Evolutionary conservation across 2,329 filamentous ascomycete genomes (phyloP).

Genomic region (Stagonosporopsis chrysanthemi): DNA sequence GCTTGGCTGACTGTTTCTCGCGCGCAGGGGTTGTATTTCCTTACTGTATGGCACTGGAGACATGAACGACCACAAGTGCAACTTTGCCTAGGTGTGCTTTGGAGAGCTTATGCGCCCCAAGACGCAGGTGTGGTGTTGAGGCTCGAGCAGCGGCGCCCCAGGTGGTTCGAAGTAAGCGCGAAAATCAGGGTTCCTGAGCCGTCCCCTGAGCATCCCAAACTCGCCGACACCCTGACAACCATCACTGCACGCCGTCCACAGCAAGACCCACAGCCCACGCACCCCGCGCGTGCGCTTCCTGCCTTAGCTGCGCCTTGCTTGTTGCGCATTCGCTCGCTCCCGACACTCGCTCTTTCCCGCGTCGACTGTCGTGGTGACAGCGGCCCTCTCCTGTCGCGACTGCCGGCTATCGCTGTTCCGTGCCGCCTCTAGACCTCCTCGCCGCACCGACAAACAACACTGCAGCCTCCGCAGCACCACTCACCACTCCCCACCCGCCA

Average conservation of each 20-base stretch:
- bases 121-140: slow-evolving; percentile 4
- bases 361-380: slow-evolving; percentile 8
- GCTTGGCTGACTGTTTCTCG: too few species aligned
- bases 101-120: too few species aligned
- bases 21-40: too few species aligned
- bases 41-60: too few species aligned
- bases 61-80: too few species aligned
- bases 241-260: slow-evolving; percentile 21
- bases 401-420: slow-evolving; percentile 13
- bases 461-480: slow-evolving; percentile 4
- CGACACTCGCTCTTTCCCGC: slow-evolving; percentile 22
- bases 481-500: neutral
- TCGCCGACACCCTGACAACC: slow-evolving; percentile 47
- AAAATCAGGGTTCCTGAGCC: slow-evolving; percentile 1
- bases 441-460: slow-evolving; percentile 14
- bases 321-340: slow-evolving; percentile 32
- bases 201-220: slow-evolving; percentile 8
- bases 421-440: slow-evolving; percentile 17
- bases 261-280: slow-evolving; percentile 8
- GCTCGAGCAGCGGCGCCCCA: neutral
- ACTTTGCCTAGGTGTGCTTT: too few species aligned
- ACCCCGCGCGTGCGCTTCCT: slow-evolving; percentile 25
- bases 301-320: slow-evolving; percentile 19
- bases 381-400: slow-evolving; percentile 12
- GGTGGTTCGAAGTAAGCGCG: neutral